phyloP scores from a whole-genome alignment of 106 monocot genomes.

The Dioscorea zingiberensis region DNA sequence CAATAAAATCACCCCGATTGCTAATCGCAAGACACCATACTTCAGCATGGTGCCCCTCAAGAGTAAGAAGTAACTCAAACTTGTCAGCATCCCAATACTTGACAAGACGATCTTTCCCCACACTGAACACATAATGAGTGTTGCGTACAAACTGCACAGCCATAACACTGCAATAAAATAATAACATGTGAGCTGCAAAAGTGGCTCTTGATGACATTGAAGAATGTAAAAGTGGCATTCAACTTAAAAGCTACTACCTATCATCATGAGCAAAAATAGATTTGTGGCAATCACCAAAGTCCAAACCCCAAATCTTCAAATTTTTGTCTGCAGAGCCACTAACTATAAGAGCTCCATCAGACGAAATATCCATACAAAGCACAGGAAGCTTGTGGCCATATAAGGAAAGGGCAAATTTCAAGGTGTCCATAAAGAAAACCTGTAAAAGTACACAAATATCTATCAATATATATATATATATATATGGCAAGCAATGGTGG shows the following conservation, averaged over 20 bases:
- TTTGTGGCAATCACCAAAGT: slow-evolving; percentile 95
- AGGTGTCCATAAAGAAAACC: slow-evolving; percentile 82
- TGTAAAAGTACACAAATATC: slow-evolving; percentile 19
- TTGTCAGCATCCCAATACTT: slow-evolving; percentile 99
- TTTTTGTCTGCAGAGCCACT: slow-evolving; percentile 97
- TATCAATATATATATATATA: background rate
- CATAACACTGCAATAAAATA: slow-evolving; percentile 59
- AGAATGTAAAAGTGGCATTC: background rate
- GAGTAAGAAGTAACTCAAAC: slow-evolving; percentile 81
- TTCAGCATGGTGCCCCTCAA: slow-evolving; percentile 96
- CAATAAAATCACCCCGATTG: slow-evolving; percentile 78
- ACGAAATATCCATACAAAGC: slow-evolving; percentile 97
- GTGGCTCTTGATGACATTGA: background rate
- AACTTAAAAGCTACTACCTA: slow-evolving; percentile 45
- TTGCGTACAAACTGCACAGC: slow-evolving; percentile 85
- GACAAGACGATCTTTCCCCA: slow-evolving; percentile 86
- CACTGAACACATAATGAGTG: slow-evolving; percentile 92
- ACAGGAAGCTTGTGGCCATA: slow-evolving; percentile 95
- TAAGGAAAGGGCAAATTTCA: slow-evolving; percentile 68
- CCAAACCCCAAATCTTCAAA: slow-evolving; percentile 96
- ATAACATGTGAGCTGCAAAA: background rate
- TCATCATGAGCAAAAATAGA: slow-evolving; percentile 93
- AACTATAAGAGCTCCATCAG: slow-evolving; percentile 88
- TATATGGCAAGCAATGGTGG: background rate
- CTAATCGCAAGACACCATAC: slow-evolving; percentile 87